Percentiles rank a stretch among this genome's conserved stretches.
phyloP scores from a whole-genome alignment of 768 basidiomycete species.

The Pulveroboletus sp. region DNA sequence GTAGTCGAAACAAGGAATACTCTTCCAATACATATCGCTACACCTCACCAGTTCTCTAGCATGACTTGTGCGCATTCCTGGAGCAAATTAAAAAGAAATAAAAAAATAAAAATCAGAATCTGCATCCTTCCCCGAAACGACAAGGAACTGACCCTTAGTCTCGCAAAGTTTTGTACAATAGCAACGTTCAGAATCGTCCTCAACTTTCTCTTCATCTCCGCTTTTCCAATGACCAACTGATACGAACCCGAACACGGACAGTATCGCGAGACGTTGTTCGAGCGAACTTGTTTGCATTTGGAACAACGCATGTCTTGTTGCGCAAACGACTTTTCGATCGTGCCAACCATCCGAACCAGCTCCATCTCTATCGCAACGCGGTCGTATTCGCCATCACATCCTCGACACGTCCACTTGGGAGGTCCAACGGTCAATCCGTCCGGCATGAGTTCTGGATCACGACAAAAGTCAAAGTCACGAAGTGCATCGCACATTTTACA shows the following conservation, averaged over 20 bases:
- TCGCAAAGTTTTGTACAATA: conserved; percentile 59
- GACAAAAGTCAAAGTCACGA: conserved; percentile 92
- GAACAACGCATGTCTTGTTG: conserved; percentile 88
- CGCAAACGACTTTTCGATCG: conserved; percentile 67
- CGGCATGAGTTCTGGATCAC: conserved; percentile 80
- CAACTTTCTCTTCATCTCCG: conserved; percentile 65
- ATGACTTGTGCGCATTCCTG: conserved; percentile 39
- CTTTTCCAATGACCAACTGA: conserved; percentile 64
- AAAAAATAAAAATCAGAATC: background rate
- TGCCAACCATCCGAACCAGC: conserved; percentile 70
- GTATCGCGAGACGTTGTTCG: conserved; percentile 79
- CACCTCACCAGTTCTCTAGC: conserved; percentile 34
- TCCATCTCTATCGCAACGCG: conserved; percentile 81
- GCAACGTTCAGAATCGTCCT: conserved; percentile 83
- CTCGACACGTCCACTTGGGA: conserved; percentile 61
- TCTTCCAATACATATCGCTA: background rate
- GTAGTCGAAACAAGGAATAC: too few species aligned
- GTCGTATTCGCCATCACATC: conserved; percentile 85
- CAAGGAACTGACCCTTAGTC: conserved; percentile 54
- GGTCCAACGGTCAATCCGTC: conserved; percentile 43
- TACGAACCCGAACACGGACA: conserved; percentile 89
- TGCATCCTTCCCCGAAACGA: background rate
- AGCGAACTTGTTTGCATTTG: conserved; percentile 88
- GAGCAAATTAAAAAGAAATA: background rate
- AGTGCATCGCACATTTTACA: conserved; percentile 82